These are phyloP conservation scores for Hirsutella minnesotensis DNA, from an alignment of 2,329 filamentous ascomycete genomes.

Conservation along the genomic window DNA sequence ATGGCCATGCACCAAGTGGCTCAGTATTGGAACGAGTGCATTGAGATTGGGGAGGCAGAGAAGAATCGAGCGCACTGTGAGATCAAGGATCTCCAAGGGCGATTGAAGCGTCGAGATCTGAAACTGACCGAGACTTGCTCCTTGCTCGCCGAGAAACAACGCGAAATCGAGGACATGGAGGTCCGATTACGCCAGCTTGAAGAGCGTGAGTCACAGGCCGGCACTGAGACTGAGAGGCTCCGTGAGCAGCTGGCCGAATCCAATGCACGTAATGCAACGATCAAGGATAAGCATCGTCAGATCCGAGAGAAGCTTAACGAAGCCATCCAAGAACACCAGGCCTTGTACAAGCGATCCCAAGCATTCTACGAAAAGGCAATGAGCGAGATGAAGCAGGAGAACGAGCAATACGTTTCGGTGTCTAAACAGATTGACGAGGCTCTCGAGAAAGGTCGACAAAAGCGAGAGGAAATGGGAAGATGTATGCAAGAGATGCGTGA, in stretches of 20 bases:
- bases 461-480: slow-evolving; percentile 18
- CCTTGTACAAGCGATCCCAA: slow-evolving; percentile 23
- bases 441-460: slow-evolving; percentile 15
- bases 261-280: slow-evolving; percentile 7
- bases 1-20: slow-evolving; percentile 20
- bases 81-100: slow-evolving; percentile 14
- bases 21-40: slow-evolving; percentile 21
- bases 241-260: slow-evolving; percentile 13
- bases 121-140: slow-evolving; percentile 8
- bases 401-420: slow-evolving; percentile 11
- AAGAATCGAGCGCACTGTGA: slow-evolving; percentile 12
- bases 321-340: slow-evolving; percentile 33
- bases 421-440: slow-evolving; percentile 13
- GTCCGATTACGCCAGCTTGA: slow-evolving; percentile 13
- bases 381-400: slow-evolving; percentile 21
- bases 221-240: slow-evolving; percentile 13
- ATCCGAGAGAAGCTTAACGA: slow-evolving; percentile 30
- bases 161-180: slow-evolving; percentile 12
- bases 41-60: slow-evolving; percentile 18
- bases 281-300: slow-evolving; percentile 21
- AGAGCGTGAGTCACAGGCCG: slow-evolving; percentile 10
- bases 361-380: slow-evolving; percentile 20
- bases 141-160: slow-evolving; percentile 9
- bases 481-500: slow-evolving; percentile 16
- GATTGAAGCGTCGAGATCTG: slow-evolving; percentile 9